Base-by-base conservation (phyloP, 2,329 filamentous ascomycete species). In the Colletotrichum tofieldiae region DNA sequence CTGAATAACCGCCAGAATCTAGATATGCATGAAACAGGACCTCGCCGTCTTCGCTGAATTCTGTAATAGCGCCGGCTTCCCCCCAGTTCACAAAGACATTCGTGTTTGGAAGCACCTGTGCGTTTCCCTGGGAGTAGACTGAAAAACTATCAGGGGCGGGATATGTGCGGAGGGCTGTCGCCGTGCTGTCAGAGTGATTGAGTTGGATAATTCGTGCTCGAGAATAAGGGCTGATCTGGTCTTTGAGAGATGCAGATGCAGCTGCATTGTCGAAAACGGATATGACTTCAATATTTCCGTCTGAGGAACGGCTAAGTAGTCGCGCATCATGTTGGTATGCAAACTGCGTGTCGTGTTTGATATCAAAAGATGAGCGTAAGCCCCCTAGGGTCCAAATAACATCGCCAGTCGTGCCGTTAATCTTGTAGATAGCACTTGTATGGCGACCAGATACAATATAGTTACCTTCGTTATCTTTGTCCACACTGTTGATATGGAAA, bases 401-500 rank as follows among this genome's bases (percentile, higher is more conserved):
- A n/a, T 79, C 79, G 43, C 87, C 87, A 6, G 84, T 83, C 14
- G 79, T 80, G n/a, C 81, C 81, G 69, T 85, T 84, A 74, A 90
- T 83, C 63, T 84, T 84, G 41, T 81, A 81, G 8, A 90, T 78
- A 18, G 84, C 81, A 74, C 83, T 83, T 55, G 83, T 82, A 75
- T 88, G 83, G 2, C 87, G 84, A 0, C 84, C 82, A 0, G 87
- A 90, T 20, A 91, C 81, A 11, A 90, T 77, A 67, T 87, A 91
- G 75, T 90, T 86, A 8, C 86, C 86, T 0, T 82, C 74, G 0
- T 78, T 74, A 62, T 85, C 84, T 76, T 89, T 88, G 75, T 88
- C 85, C 39, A 90, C 80, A 55, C 86, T 86, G 78, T 90, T 89
- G 78, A 90, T 85, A 76, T 89, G 87, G 76, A 89, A 89, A 74